phyloP scores from a whole-genome alignment of 345 rosid genomes.

The Fremontodendron californicum region DNA sequence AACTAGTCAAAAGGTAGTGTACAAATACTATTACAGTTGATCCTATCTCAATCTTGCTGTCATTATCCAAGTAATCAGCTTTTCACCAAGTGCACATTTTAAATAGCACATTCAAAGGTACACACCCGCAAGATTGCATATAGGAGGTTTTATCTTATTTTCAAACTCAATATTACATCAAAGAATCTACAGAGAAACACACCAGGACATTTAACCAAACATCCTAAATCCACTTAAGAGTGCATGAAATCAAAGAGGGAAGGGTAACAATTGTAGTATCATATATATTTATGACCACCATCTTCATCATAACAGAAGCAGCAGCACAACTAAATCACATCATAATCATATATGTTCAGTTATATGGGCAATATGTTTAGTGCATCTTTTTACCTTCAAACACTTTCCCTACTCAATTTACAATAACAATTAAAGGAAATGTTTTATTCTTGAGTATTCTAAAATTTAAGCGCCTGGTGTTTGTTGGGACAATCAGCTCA shows the following conservation, averaged over 20 bases:
- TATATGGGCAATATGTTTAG: not conserved
- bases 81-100: not conserved
- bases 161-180: not conserved
- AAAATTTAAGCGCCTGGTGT: not conserved
- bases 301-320: not conserved
- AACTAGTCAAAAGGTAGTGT: not conserved
- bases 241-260: not conserved
- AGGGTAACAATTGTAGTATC: not conserved
- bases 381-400: not conserved
- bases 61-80: not conserved
- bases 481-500: not conserved
- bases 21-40: not conserved
- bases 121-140: not conserved
- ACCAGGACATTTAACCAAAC: not conserved
- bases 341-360: not conserved
- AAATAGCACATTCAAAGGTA: not conserved
- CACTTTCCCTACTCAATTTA: not conserved
- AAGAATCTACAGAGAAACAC: not conserved
- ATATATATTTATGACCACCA: not conserved
- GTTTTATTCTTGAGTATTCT: not conserved
- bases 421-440: not conserved
- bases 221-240: not conserved
- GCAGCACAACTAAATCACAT: not conserved
- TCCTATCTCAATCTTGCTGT: not conserved
- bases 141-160: not conserved